These are phyloP conservation scores for Chytriomyces confervae DNA, from an alignment of 192 early-diverging fungal genomes.

Conservation along the genomic window DNA sequence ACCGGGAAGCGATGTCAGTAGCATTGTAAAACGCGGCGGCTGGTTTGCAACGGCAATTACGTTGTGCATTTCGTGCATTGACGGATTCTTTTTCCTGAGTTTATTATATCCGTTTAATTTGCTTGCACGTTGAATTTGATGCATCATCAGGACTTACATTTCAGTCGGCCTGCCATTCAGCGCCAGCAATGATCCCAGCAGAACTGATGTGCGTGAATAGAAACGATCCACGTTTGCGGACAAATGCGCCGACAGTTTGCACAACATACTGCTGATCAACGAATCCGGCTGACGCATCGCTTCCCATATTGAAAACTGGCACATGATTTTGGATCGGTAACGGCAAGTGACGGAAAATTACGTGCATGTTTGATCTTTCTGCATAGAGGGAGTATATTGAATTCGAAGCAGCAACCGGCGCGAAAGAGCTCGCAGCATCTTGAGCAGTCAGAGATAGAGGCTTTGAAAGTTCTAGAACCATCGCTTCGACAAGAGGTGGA, in stretches of 20 bases:
- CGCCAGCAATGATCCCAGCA: constrained; percentile 61
- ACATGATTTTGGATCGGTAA: constrained; percentile 38
- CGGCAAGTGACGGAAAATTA: constrained; percentile 41
- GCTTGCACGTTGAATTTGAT: background rate
- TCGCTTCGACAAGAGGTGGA: background rate
- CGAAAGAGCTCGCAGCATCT: background rate
- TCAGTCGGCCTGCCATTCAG: constrained; percentile 50
- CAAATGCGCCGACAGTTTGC: constrained; percentile 47
- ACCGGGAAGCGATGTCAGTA: constrained; percentile 29
- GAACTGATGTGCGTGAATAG: constrained; percentile 57
- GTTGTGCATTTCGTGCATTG: constrained; percentile 58
- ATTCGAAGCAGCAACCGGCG: background rate
- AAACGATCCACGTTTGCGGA: constrained; percentile 62
- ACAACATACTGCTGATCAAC: background rate
- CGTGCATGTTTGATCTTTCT: constrained; percentile 46
- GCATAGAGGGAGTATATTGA: constrained; percentile 33
- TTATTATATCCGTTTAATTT: constrained; percentile 1
- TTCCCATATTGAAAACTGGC: constrained; percentile 26
- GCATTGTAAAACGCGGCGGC: constrained; percentile 61
- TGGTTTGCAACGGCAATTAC: constrained; percentile 60
- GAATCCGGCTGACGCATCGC: background rate
- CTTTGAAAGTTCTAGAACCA: background rate
- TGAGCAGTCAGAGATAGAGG: background rate
- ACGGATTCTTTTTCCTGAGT: constrained; percentile 47
- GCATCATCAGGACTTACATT: constrained; percentile 45